Base-by-base conservation (phyloP, 2,329 filamentous ascomycete species). In the Fonsecaea monophora region DNA sequence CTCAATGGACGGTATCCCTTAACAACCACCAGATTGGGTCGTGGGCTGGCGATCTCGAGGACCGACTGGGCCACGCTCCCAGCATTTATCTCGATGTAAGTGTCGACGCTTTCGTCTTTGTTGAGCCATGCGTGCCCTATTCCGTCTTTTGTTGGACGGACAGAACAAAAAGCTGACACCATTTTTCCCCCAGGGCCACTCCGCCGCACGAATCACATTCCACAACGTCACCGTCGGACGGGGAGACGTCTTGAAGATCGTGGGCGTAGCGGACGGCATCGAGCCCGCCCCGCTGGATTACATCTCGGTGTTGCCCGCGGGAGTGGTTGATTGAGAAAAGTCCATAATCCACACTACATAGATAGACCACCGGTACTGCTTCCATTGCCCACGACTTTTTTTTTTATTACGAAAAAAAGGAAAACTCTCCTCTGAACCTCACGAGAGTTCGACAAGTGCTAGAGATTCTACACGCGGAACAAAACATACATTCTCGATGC, bases 241-340 rank as follows among this genome's bases (percentile, higher is more conserved):
- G 62, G 87, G 87, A 0, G 84, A 86, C 69, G 73, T 75, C 62
- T 69, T 90, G 61, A 85, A 79, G 71, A 82, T 90, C 66, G 81
- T 85, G 2, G 87, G 88, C 0, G 79, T 72, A 35, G 83, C 89
- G 0, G 80, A 89, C 75, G 88, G 88, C 0, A 78, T 80, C 32
- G 89, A 91, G 78, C 82, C 82, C 10, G 89, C 89, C 60, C 87
- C 89, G 4, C 62, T 92, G 68, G 89, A 92, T 77, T 91, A 91
- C 75, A 77, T 91, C 50, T 83, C 84, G 3, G 77, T 92, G 57
- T 74, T 91, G 65, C 89, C 89, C 0, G 72, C 76, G 2, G 87
- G 86, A 0, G 75, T 86, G 30, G 78, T 87, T 13, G 87, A 89
- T 75, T 89, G 35, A 55, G 53, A 13, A 40, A 40, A 15, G 6